Base-by-base conservation (phyloP, 495 filamentous ascomycete genomes). In the Friedmanniomyces simplex region DNA sequence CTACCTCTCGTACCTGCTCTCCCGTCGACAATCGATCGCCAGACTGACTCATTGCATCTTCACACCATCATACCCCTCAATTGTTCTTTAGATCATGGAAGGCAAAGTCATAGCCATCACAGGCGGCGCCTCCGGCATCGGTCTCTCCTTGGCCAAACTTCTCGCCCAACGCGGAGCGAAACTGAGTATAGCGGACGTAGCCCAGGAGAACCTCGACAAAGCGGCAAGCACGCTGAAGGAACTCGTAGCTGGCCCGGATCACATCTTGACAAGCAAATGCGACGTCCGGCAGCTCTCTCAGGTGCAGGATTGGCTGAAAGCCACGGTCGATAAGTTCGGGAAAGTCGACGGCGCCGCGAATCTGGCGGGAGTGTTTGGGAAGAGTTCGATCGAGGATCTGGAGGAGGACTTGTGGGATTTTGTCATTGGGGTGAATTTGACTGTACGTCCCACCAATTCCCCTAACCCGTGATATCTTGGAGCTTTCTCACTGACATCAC, bases 261-360 rank as follows among this genome's bases (percentile, higher is more conserved):
- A 54, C 25, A 39, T 57, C 53, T 21, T 57, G 1, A 28, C 54
- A 1, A 5, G 13, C 7, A 53, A 73, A 50, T 66, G 61, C 20
- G 68, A 75, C 54, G 66, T 76, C 10, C 55, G 55, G 14, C 54
- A 59, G 6, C 18, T 54, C 14, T 61, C 64, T 14, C 63, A 78
- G 13, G 69, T 81, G 47, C 66, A 76, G 55, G 54, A 50, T 6
- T 51, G 78, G 52, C 62, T 82, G 3, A 45, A 68, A 20, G 48
- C 26, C 1, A 68, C 73, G 7, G 65, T 69, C 13, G 57, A 62
- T 0, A 66, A 65, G 43, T 66, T 64, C 39, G 68, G 68, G 34
- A 60, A 63, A 51, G 55, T 71, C 11, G 65, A 71, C 43, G 67
- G 67, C n/a, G 67, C 67, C 7, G 68, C 68, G 12, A 69, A 71